These are phyloP conservation scores for Blastobotrys chiropterorum DNA, from an alignment of 805 yeast genomes.

Conservation along the genomic window DNA sequence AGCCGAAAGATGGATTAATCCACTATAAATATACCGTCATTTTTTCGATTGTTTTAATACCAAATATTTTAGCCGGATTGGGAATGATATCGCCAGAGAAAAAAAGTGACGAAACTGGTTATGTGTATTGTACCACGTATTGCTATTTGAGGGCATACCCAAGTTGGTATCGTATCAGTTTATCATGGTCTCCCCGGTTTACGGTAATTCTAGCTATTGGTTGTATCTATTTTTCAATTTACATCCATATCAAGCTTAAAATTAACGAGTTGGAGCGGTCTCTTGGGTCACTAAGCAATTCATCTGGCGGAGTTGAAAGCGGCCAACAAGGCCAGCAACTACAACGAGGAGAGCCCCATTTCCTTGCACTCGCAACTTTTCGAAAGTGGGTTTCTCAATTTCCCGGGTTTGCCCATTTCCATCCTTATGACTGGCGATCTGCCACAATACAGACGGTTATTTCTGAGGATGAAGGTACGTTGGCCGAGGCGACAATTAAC, in stretches of 20 bases:
- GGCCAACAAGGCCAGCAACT: not conserved
- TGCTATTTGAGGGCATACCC: slow-evolving; percentile 70
- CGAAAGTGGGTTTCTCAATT: slow-evolving; percentile 8
- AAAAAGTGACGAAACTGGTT: slow-evolving; percentile 35
- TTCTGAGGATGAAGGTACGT: not conserved
- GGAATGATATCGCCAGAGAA: not conserved
- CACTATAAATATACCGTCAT: not conserved
- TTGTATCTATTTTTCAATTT: slow-evolving; percentile 59
- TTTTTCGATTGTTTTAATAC: slow-evolving; percentile 36
- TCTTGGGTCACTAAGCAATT: not conserved
- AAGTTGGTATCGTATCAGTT: slow-evolving; percentile 60
- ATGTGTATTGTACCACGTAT: slow-evolving; percentile 55
- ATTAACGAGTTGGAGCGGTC: slow-evolving; percentile 4
- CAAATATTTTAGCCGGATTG: not conserved
- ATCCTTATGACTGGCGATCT: slow-evolving; percentile 11
- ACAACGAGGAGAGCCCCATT: slow-evolving; percentile 1
- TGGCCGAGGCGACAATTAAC: slow-evolving; percentile 7
- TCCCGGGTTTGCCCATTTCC: slow-evolving; percentile 11
- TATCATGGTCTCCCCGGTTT: slow-evolving; percentile 79
- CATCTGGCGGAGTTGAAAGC: not conserved
- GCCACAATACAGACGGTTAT: slow-evolving; percentile 4
- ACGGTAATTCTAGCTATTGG: slow-evolving; percentile 55
- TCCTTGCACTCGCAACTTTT: not conserved
- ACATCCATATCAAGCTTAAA: slow-evolving; percentile 50
- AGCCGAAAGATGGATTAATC: slow-evolving; percentile 18